Conservation (phyloP, 805 yeast species). For the Wickerhamomyces alni region DNA sequence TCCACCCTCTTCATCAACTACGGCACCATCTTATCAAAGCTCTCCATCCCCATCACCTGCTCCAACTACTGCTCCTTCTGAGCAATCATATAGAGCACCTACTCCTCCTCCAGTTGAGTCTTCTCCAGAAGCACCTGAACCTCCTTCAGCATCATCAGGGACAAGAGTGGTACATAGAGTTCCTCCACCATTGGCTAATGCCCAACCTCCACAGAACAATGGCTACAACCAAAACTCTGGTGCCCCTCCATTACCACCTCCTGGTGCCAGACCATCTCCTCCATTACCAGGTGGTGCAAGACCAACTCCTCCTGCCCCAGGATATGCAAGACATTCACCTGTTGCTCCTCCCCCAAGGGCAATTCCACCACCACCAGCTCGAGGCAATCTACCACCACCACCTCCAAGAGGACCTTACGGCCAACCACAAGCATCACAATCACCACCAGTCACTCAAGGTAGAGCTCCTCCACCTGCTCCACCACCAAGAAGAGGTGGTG, state of each 20-base stretch:
- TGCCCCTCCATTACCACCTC: conserved; percentile 19
- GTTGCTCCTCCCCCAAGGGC: conserved; percentile 3
- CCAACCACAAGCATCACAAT: background rate
- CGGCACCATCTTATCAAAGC: conserved; percentile 6
- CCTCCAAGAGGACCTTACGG: conserved; percentile 22
- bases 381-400: conserved; percentile 13
- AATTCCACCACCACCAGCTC: conserved; percentile 4
- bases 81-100: background rate
- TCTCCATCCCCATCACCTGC: conserved; percentile 10
- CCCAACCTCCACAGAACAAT: conserved; percentile 1
- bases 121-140: conserved; percentile 12
- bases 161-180: conserved; percentile 13
- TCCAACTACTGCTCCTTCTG: background rate
- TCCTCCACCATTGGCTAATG: conserved; percentile 22
- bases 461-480: conserved; percentile 22
- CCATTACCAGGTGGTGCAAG: conserved; percentile 19
- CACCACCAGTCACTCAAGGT: conserved; percentile 12
- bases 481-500: conserved; percentile 17
- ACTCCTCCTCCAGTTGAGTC: conserved; percentile 4
- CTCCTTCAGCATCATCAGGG: conserved; percentile 1
- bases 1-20: conserved; percentile 23
- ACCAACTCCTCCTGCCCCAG: conserved; percentile 21
- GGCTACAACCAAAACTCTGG: background rate
- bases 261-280: conserved; percentile 4
- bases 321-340: conserved; percentile 15